Base-by-base conservation (phyloP, 306 rosid species). In the Fragaria vesca region DNA sequence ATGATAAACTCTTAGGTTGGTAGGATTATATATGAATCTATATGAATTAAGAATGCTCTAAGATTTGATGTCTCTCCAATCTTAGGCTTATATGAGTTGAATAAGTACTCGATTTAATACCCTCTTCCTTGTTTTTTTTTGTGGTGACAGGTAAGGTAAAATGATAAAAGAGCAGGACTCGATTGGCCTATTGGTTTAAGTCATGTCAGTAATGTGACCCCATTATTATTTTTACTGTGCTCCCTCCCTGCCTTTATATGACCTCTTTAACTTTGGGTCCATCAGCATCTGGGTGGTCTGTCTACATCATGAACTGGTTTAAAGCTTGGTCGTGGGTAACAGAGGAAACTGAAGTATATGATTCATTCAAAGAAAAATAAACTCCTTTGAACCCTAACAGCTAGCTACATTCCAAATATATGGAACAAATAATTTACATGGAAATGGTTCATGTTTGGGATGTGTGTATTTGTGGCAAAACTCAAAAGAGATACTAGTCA, bases 151-250 rank as follows among this genome's bases (percentile, higher is more conserved):
- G 70, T 66, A 66, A 30, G 7, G 47, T 36, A 66, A 36, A 36
- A 38, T 34, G 47, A 66, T 66, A 66, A 17, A 36, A 16, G 47
- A 17, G 6, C 13, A 17, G 18, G 12, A 36, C 2, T 36, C 5
- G 46, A 62, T 45, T 17, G 13, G 70, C 4, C 5, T 36, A 8
- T 18, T 66, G 2, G 46, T 8, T 36, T 16, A n/a, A 34, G 70
- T 66, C 26, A 17, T 66, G 70, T 66, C 70, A 66, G 46, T 66
- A 66, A 36, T 66, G 12, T 66, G 70, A 34, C 70, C 46, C 70
- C 47, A 66, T 32, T 65, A 8, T 32, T 65, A 17, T 17, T 16
- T 34, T 8, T 17, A 66, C 47, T 7, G 28, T 36, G n/a, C 10
- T 61, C 38, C 32, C 18, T 12, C 2, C 12, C 47, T 8, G 34